Percentiles rank a stretch among this genome's conserved stretches.
These are phyloP conservation scores for Primulina huaijiensis DNA, from an alignment of 257 asterid species.

Conservation along the genomic window DNA sequence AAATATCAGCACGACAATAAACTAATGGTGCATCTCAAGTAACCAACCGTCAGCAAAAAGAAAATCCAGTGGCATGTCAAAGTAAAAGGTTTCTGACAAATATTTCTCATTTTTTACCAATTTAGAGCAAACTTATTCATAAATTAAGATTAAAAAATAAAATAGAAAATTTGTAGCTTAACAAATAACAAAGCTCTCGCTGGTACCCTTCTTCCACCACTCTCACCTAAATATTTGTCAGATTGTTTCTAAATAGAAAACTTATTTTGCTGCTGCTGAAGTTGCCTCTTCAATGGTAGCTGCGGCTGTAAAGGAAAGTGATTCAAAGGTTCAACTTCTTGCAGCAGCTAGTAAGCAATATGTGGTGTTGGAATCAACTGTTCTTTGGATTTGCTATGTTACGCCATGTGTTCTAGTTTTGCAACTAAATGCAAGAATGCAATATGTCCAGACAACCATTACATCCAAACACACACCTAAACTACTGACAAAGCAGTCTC, in stretches of 20 bases:
- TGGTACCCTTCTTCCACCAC: too few species aligned
- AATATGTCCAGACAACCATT: too few species aligned
- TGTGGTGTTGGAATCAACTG: constrained; percentile 49
- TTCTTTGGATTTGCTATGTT: too few species aligned
- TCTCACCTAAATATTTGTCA: too few species aligned
- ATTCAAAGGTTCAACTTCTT: constrained; percentile 66
- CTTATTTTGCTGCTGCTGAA: constrained; percentile 95
- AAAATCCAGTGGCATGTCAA: not conserved
- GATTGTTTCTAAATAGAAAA: too few species aligned
- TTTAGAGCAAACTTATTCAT: not conserved
- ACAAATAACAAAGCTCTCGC: too few species aligned
- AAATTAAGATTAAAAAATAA: constrained; percentile 4
- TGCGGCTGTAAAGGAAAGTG: constrained; percentile 60
- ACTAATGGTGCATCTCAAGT: constrained; percentile 10
- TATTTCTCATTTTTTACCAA: not conserved
- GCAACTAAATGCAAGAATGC: too few species aligned
- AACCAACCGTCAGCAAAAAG: constrained; percentile 6
- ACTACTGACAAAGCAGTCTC: too few species aligned
- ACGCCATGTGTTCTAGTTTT: too few species aligned
- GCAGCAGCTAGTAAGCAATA: constrained; percentile 76
- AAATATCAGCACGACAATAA: constrained; percentile 4
- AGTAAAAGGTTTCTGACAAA: not conserved
- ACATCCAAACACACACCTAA: too few species aligned
- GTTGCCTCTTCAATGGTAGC: constrained; percentile 97
- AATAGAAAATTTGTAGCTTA: too few species aligned